A percentile compares a stretch with the other conserved stretches of the same genome.
These are phyloP conservation scores for Rhizophagus clarus DNA, from an alignment of 192 early-diverging fungal genomes.

Conservation along the genomic window DNA sequence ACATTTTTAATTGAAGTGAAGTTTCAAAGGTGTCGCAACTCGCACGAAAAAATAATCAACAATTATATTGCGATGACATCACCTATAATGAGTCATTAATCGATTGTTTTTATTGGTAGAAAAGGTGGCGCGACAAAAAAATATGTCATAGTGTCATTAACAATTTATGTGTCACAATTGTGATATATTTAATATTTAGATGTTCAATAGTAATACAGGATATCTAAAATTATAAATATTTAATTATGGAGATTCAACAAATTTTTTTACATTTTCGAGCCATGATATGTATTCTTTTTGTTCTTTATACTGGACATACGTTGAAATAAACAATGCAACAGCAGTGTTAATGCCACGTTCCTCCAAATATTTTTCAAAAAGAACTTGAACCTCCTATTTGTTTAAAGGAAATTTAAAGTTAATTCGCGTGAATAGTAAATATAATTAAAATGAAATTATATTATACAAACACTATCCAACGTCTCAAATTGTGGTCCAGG, in stretches of 20 bases:
- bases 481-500: slow-evolving; percentile 90
- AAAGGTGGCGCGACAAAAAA: too few species aligned
- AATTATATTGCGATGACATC: too few species aligned
- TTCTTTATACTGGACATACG: slow-evolving; percentile 94
- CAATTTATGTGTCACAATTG: too few species aligned
- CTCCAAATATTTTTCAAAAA: slow-evolving; percentile 76
- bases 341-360: slow-evolving; percentile 88
- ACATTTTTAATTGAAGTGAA: background rate
- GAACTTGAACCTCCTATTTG: slow-evolving; percentile 59
- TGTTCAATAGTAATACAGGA: too few species aligned
- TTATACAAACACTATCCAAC: slow-evolving; percentile 69
- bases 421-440: background rate
- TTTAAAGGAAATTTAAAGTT: background rate
- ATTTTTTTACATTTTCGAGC: slow-evolving; percentile 79
- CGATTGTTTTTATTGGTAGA: too few species aligned
- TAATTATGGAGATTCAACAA: slow-evolving; percentile 55
- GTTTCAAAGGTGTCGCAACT: too few species aligned
- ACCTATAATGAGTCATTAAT: too few species aligned
- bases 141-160: too few species aligned
- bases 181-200: too few species aligned
- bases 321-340: slow-evolving; percentile 82
- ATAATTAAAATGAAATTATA: background rate
- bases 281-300: slow-evolving; percentile 91
- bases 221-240: too few species aligned
- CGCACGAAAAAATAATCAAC: too few species aligned